Percentiles rank a stretch among this genome's conserved stretches.
Conservation (phyloP, 768 basidiomycete species). For the Trametopsis cervina region DNA sequence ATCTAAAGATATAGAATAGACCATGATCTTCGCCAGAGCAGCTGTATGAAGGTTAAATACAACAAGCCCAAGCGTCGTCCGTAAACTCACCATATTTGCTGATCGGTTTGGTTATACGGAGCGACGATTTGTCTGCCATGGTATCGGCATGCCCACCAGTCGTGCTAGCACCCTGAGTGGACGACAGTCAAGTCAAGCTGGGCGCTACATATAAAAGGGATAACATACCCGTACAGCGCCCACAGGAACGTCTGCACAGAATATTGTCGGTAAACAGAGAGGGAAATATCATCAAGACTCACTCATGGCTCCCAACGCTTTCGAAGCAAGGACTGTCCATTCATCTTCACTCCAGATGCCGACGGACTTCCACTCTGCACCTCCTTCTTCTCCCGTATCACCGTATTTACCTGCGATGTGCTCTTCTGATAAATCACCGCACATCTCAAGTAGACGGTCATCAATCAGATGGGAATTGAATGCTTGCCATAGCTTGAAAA, state of each 20-base stretch:
- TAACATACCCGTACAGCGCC: conserved; percentile 53
- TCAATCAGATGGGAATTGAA: conserved; percentile 71
- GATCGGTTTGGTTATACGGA: conserved; percentile 62
- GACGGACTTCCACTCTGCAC: conserved; percentile 68
- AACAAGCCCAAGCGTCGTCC: not conserved
- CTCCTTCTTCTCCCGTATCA: conserved; percentile 46
- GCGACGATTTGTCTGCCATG: conserved; percentile 44
- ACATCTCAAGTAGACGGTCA: conserved; percentile 66
- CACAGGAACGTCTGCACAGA: conserved; percentile 56
- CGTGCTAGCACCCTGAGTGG: conserved; percentile 47
- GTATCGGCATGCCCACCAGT: conserved; percentile 69
- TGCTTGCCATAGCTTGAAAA: conserved; percentile 75
- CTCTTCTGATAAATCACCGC: conserved; percentile 64
- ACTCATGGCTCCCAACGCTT: conserved; percentile 77
- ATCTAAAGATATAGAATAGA: conserved; percentile 88
- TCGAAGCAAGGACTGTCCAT: conserved; percentile 78
- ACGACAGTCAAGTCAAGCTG: not conserved
- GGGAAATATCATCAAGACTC: not conserved
- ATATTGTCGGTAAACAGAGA: not conserved
- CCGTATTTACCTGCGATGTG: conserved; percentile 53
- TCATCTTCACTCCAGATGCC: conserved; percentile 86
- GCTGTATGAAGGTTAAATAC: conserved; percentile 7
- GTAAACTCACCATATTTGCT: conserved; percentile 52
- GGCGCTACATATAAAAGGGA: not conserved
- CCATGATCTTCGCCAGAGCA: conserved; percentile 79